Percentiles rank a stretch among this genome's conserved stretches.
Evolutionary conservation across 768 basidiomycete species (phyloP).

Genomic region (Lactifluus hygrophoroides): DNA sequence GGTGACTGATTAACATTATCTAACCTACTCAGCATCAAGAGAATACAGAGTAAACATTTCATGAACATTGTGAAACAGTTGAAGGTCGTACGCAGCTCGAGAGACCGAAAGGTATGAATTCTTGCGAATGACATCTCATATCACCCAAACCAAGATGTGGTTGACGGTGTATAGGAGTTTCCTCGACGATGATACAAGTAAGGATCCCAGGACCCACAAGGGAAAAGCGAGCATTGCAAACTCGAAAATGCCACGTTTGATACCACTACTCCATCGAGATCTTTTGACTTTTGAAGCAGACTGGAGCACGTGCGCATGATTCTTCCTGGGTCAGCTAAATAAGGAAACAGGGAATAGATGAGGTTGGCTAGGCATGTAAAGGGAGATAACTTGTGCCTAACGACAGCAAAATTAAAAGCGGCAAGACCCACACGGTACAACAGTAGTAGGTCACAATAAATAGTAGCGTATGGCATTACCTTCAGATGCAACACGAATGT

Average conservation of each 20-base stretch:
- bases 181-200: background rate
- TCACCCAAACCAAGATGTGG: background rate
- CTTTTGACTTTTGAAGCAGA: background rate
- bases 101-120: background rate
- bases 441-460: too few relatives aligned
- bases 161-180: background rate
- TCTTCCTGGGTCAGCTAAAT: background rate
- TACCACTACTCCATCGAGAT: background rate
- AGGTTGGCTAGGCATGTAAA: background rate
- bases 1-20: too few relatives aligned
- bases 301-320: background rate
- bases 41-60: too few relatives aligned
- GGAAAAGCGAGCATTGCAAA: background rate
- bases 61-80: background rate
- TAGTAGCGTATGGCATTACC: background rate
- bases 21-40: too few relatives aligned
- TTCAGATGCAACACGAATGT: background rate
- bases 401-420: background rate
- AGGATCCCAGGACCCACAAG: background rate
- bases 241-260: background rate
- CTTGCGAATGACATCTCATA: background rate
- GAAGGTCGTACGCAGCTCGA: background rate
- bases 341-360: background rate
- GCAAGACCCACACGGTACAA: background rate
- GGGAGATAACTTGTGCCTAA: background rate